These are phyloP conservation scores for Trichosporon faecale DNA, from an alignment of 1,284 basidiomycete species.

Conservation along the genomic window DNA sequence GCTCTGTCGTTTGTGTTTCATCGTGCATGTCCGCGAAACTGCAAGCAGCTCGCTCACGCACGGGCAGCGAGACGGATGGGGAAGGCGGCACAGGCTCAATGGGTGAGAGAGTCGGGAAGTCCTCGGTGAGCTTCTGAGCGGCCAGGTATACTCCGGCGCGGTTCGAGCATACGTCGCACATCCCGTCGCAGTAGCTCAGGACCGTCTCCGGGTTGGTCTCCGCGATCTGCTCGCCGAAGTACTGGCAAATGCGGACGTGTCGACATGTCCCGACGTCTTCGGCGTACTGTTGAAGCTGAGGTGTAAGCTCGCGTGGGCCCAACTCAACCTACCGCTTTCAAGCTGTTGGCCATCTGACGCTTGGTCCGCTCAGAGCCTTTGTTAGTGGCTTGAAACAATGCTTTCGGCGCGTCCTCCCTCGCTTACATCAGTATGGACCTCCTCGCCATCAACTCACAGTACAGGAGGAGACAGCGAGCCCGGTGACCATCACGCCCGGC, in stretches of 20 bases:
- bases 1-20: background rate
- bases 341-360: constrained; percentile 56
- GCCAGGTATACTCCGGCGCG: constrained; percentile 26
- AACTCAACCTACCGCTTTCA: constrained; percentile 58
- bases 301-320: background rate
- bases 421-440: constrained; percentile 54
- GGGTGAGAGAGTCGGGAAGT: constrained; percentile 32
- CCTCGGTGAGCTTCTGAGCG: constrained; percentile 30
- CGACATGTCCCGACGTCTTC: constrained; percentile 66
- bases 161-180: constrained; percentile 70
- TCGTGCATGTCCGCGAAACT: background rate
- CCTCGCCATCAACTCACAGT: constrained; percentile 58
- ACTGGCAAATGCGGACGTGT: constrained; percentile 73
- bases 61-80: background rate
- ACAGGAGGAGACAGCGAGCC: constrained; percentile 74
- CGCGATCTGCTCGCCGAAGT: constrained; percentile 74
- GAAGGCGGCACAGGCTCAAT: constrained; percentile 3
- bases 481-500: constrained; percentile 77
- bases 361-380: constrained; percentile 26
- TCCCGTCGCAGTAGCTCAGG: constrained; percentile 64
- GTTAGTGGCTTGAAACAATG: constrained; percentile 59
- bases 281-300: constrained; percentile 56
- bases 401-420: constrained; percentile 65
- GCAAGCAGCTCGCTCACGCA: background rate
- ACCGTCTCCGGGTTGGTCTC: constrained; percentile 55